These are phyloP conservation scores for Dothideomycetes sp. DNA, from an alignment of 2,329 filamentous ascomycete species.

Conservation along the genomic window DNA sequence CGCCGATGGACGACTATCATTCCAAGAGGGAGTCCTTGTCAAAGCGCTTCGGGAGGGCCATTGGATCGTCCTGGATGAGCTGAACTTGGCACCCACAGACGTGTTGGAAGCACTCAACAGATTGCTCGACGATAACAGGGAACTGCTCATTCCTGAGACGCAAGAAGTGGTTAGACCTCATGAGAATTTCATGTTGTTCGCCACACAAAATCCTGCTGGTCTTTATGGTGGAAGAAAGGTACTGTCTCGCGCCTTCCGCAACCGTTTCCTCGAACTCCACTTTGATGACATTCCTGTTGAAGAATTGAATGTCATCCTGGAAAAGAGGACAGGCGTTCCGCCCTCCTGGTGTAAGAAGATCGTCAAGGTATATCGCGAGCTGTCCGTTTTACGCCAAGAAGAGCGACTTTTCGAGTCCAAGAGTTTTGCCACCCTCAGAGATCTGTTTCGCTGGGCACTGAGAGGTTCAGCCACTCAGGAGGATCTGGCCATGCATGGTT, in stretches of 20 bases:
- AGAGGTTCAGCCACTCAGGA: slow-evolving; percentile 75
- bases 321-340: slow-evolving; percentile 77
- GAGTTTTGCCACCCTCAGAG: slow-evolving; percentile 90
- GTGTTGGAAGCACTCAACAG: slow-evolving; percentile 93
- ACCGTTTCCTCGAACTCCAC: slow-evolving; percentile 91
- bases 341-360: slow-evolving; percentile 87
- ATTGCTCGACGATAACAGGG: slow-evolving; percentile 88
- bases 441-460: slow-evolving; percentile 91
- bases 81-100: slow-evolving; percentile 94
- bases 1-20: slow-evolving; percentile 70
- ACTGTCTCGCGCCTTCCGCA: slow-evolving; percentile 87
- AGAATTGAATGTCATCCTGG: slow-evolving; percentile 83
- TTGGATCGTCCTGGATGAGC: slow-evolving; percentile 96
- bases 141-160: slow-evolving; percentile 90
- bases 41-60: slow-evolving; percentile 85
- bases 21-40: slow-evolving; percentile 88
- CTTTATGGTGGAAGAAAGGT: slow-evolving; percentile 92
- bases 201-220: slow-evolving; percentile 92
- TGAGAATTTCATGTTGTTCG: slow-evolving; percentile 93
- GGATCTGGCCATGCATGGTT: slow-evolving; percentile 82
- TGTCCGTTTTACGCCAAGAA: slow-evolving; percentile 81
- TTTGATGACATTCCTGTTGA: slow-evolving; percentile 97
- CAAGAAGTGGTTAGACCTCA: slow-evolving; percentile 89
- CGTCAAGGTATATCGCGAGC: slow-evolving; percentile 84
- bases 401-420: slow-evolving; percentile 92